Conservation (phyloP, 768 basidiomycete genomes). For the Pisolithus microcarpus region DNA sequence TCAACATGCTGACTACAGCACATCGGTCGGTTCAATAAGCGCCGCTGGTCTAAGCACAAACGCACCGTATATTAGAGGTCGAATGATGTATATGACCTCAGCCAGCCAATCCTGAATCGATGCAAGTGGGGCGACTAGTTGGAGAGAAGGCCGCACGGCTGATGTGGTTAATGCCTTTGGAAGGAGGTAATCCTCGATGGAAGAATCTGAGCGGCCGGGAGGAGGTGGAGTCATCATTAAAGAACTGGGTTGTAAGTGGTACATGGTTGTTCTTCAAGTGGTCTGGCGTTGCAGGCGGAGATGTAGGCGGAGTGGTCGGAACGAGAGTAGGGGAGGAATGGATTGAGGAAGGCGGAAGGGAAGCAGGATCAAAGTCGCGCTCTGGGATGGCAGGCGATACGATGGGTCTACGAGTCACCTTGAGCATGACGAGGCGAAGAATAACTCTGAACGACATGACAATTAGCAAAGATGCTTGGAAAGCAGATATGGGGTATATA, state of each 20-base stretch:
- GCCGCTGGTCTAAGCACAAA: conserved; percentile 6
- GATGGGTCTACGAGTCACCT: conserved; percentile 69
- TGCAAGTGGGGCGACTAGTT: conserved; percentile 54
- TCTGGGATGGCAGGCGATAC: conserved; percentile 77
- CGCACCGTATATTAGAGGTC: conserved; percentile 75
- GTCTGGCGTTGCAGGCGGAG: conserved; percentile 60
- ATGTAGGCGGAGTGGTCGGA: conserved; percentile 49
- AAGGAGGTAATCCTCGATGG: conserved; percentile 76
- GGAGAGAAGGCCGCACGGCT: conserved; percentile 63
- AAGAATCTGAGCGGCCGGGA: conserved; percentile 42
- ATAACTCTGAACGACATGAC: conserved; percentile 45
- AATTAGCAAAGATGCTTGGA: conserved; percentile 2
- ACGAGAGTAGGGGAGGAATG: conserved; percentile 55
- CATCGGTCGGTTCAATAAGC: neutral
- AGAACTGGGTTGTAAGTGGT: conserved; percentile 56
- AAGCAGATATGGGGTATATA: conserved; percentile 31
- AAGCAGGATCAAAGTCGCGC: conserved; percentile 77
- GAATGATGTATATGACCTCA: conserved; percentile 62
- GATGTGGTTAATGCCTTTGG: conserved; percentile 71
- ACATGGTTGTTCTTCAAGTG: conserved; percentile 76
- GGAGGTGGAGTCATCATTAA: conserved; percentile 47
- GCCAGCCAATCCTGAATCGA: conserved; percentile 68
- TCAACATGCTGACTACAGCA: conserved; percentile 18
- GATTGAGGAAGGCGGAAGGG: conserved; percentile 47
- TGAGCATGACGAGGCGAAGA: conserved; percentile 67